Percentiles rank a stretch among this genome's conserved stretches.
Evolutionary conservation across 345 rosid species (phyloP).

Genomic region (Erodium maritimum): DNA sequence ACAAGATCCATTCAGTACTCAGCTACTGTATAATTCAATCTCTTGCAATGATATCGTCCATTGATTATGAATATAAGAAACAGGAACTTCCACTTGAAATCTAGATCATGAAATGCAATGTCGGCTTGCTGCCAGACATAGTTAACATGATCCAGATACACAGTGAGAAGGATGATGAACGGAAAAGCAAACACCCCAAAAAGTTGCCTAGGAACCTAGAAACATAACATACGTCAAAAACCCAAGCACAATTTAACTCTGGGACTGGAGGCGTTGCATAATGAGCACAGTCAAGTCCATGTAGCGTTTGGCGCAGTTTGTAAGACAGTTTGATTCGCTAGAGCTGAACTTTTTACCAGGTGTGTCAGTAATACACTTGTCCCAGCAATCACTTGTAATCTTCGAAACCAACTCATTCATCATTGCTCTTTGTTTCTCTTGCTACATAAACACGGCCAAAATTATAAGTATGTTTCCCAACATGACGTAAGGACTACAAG

Average conservation of each 20-base stretch:
- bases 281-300: conserved; percentile 66
- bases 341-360: conserved; percentile 97
- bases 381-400: conserved; percentile 86
- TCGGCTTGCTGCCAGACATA: too few species aligned
- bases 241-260: neutral
- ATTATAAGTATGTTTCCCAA: neutral
- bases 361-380: conserved; percentile 68
- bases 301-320: conserved; percentile 70
- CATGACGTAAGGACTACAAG: too few species aligned
- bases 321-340: conserved; percentile 61
- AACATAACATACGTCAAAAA: neutral
- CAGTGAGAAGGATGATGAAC: too few species aligned
- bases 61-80: neutral
- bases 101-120: neutral
- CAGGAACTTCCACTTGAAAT: neutral
- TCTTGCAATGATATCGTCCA: neutral
- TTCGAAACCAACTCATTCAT: conserved; percentile 67
- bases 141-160: neutral
- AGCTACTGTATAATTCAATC: neutral
- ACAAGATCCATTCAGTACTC: too few species aligned
- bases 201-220: neutral
- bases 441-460: conserved; percentile 29
- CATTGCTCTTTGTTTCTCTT: conserved; percentile 85
- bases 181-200: too few species aligned
- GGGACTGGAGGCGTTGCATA: conserved; percentile 67